Evolutionary conservation across 805 yeast genomes (phyloP).

Genomic region (Lipomyces anomalus): DNA sequence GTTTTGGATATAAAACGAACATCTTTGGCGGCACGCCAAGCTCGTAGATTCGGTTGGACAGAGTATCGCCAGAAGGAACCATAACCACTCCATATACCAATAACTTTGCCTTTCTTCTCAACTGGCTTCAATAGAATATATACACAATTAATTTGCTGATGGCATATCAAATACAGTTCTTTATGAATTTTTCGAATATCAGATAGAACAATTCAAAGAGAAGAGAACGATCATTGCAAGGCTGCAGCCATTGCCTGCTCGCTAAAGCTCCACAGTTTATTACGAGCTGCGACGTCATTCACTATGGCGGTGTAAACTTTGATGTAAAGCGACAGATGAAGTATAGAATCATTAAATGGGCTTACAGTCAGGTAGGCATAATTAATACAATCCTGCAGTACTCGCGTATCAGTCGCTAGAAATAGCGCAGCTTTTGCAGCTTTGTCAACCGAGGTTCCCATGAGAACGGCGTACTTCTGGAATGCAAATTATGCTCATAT

Average conservation of each 20-base stretch:
- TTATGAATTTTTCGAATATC: too few species aligned
- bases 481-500: slow-evolving; percentile 5
- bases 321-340: too few species aligned
- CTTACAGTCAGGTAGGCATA: slow-evolving; percentile 11
- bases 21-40: slow-evolving; percentile 1
- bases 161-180: too few species aligned
- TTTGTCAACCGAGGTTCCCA: slow-evolving; percentile 16
- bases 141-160: too few species aligned
- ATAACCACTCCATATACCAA: background rate
- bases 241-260: slow-evolving; percentile 17
- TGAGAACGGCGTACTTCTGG: slow-evolving; percentile 7
- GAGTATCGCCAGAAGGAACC: slow-evolving; percentile 1
- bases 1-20: slow-evolving; percentile 5
- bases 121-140: too few species aligned
- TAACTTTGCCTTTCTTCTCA: too few species aligned
- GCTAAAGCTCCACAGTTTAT: slow-evolving; percentile 17
- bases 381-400: slow-evolving; percentile 4
- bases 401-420: slow-evolving; percentile 10
- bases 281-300: slow-evolving; percentile 6
- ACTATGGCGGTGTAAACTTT: slow-evolving; percentile 6
- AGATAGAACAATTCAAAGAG: too few species aligned
- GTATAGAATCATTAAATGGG: too few species aligned
- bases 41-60: slow-evolving; percentile 2
- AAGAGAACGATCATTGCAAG: too few species aligned
- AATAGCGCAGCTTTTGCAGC: slow-evolving; percentile 20